Base-by-base conservation (phyloP, 2,329 filamentous ascomycete genomes). In the Colletotrichum lupini region DNA sequence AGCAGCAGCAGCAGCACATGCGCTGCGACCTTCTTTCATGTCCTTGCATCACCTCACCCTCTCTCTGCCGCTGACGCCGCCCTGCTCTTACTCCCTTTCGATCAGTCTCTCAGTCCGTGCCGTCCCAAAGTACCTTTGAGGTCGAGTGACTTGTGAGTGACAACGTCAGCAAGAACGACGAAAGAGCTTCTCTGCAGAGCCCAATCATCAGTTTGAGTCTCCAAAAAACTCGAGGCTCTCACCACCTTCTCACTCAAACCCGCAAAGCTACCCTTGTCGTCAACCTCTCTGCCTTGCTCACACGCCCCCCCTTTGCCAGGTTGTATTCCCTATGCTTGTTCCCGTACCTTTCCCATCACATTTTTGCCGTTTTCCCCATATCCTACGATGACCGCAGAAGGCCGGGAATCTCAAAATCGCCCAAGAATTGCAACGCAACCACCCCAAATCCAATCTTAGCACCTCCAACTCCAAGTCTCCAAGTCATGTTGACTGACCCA, bases 131-230 rank as follows among this genome's bases (percentile, higher is more conserved):
- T 72, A 72, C 66, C 59, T 58, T 14, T 35, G 9, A 49, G 53
- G 66, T 72, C 59, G 55, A 69, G 65, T 69, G 70, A 72, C 70
- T 60, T 69, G 24, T 22, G n/a, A 55, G 49, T 64, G 61, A 64
- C 61, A 35, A 35, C 14, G n/a, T 22, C 42, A 5, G 9, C 26
- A 26, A 49, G 5, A 16, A 16, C 37, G 6, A 35, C 32, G 32
- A 35, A 35, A 35, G 32, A 35, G 32, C 32, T 35, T 24, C 42
- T 58, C 60, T 64, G 59, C 69, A 42, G 56, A 22, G 26, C 35
- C 65, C 64, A 56, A 59, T 67, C 32, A 46, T n/a, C 56, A n/a
- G 9, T 16, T 16, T n/a, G n/a, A 11, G 52, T 35, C 35, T 42
- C 35, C 12, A 42, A 42, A 42, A n/a, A 30, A 32, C 46, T 60